These are phyloP conservation scores for Pholiota molesta DNA, from an alignment of 768 basidiomycete genomes.

Conservation along the genomic window DNA sequence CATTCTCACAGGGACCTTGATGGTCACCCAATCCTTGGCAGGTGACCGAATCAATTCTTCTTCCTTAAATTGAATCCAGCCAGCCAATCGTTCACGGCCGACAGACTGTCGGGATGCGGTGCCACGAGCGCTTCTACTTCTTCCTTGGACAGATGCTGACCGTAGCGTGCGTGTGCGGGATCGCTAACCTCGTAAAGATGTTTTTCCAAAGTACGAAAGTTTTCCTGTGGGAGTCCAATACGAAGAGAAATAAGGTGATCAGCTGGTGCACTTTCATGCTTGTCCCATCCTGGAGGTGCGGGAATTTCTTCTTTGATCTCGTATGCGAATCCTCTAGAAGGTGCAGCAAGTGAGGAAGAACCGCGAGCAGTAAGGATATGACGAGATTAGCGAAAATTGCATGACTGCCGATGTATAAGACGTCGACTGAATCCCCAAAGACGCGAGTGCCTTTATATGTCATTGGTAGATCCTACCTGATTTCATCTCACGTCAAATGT, in stretches of 20 bases:
- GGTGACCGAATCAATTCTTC: constrained; percentile 55
- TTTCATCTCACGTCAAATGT: constrained; percentile 1
- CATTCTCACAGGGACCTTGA: constrained; percentile 57
- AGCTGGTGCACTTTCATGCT: constrained; percentile 18
- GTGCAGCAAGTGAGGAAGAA: constrained; percentile 25
- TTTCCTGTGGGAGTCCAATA: constrained; percentile 54
- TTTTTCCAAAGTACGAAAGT: constrained; percentile 47
- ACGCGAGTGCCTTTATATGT: constrained; percentile 10
- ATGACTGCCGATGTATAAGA: constrained; percentile 6
- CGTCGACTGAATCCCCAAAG: background rate
- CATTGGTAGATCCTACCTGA: background rate
- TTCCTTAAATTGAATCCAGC: constrained; percentile 51
- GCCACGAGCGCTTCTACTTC: constrained; percentile 65
- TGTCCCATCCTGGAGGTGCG: constrained; percentile 46
- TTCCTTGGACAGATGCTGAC: constrained; percentile 60
- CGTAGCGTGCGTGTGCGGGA: constrained; percentile 50
- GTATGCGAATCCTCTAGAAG: constrained; percentile 23
- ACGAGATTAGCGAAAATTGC: constrained; percentile 18
- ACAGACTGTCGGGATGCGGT: constrained; percentile 56
- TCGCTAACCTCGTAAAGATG: constrained; percentile 59
- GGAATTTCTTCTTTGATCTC: constrained; percentile 51
- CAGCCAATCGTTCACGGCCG: constrained; percentile 65
- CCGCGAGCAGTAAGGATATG: constrained; percentile 20
- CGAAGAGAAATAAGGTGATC: constrained; percentile 53
- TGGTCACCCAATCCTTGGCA: constrained; percentile 70